Conservation (phyloP, 345 rosid genomes). For the Pistacia integerrima region DNA sequence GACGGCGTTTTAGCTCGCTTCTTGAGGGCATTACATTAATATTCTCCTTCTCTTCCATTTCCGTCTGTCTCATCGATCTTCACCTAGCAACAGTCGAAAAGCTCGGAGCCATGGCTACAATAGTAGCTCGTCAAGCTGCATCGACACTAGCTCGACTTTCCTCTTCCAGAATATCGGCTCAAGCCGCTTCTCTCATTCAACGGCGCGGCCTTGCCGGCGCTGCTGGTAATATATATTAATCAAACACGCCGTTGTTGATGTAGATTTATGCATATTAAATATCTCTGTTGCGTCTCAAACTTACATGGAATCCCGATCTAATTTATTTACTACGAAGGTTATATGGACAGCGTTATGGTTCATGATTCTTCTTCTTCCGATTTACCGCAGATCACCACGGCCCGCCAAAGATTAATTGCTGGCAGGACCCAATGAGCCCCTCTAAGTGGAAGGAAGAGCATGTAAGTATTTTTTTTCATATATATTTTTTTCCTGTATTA, state of each 20-base stretch:
- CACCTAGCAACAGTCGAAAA: not conserved
- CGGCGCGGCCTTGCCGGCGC: conserved; percentile 86
- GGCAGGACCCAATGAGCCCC: conserved; percentile 90
- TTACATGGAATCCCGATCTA: conserved; percentile 18
- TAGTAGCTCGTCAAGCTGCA: conserved; percentile 50
- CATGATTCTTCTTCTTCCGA: not conserved
- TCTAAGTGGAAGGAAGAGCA: conserved; percentile 96
- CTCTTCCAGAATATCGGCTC: conserved; percentile 27
- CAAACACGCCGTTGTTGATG: not conserved
- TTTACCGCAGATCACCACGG: conserved; percentile 79
- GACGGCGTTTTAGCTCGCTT: not conserved
- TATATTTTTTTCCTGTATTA: not conserved
- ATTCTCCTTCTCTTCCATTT: not conserved
- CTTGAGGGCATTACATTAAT: not conserved
- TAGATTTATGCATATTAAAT: not conserved
- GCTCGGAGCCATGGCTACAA: conserved; percentile 46
- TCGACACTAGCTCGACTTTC: conserved; percentile 34
- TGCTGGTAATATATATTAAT: conserved; percentile 49
- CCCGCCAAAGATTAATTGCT: conserved; percentile 68
- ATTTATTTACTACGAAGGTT: not conserved
- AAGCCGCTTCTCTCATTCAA: conserved; percentile 46
- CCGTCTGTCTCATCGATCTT: not conserved
- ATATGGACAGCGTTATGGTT: not conserved
- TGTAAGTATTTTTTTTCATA: conserved; percentile 40
- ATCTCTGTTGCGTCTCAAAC: not conserved